Evolutionary conservation across 805 yeast genomes (phyloP).

Genomic region (Hanseniaspora thailandica): DNA sequence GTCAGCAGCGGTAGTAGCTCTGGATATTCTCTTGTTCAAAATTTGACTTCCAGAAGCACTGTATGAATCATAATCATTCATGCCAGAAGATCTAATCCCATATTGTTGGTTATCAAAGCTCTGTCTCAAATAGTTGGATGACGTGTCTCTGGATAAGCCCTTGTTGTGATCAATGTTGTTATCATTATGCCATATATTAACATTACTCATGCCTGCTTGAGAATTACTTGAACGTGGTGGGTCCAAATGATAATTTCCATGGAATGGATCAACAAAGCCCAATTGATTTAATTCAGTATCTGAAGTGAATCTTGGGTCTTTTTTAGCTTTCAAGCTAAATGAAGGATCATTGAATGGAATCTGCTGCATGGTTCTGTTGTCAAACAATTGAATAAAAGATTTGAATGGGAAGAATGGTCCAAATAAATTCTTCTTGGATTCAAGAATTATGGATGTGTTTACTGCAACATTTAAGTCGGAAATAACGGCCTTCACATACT

Average conservation of each 20-base stretch:
- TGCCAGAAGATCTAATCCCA: background rate
- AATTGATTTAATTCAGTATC: background rate
- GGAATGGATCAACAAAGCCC: conserved; percentile 11
- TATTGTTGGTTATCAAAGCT: background rate
- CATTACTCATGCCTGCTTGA: background rate
- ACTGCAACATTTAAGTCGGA: conserved; percentile 36
- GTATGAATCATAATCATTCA: background rate
- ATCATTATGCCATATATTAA: conserved; percentile 10
- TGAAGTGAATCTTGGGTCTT: background rate
- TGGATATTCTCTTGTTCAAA: background rate
- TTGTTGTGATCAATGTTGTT: background rate
- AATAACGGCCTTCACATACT: conserved; percentile 35
- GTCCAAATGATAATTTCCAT: background rate
- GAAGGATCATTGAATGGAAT: conserved; percentile 19
- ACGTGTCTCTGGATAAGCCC: background rate
- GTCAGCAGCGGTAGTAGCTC: background rate
- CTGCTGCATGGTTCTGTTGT: conserved; percentile 27
- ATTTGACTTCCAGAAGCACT: background rate
- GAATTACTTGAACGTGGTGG: background rate
- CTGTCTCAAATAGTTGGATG: background rate
- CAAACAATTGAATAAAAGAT: conserved; percentile 33
- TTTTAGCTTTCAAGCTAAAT: conserved; percentile 14
- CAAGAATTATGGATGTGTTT: conserved; percentile 32
- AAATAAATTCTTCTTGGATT: conserved; percentile 35
- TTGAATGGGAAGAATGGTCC: conserved; percentile 37